These are phyloP conservation scores for Bimuria novae-zelandiae DNA, from an alignment of 2,329 filamentous ascomycete genomes.

Conservation along the genomic window DNA sequence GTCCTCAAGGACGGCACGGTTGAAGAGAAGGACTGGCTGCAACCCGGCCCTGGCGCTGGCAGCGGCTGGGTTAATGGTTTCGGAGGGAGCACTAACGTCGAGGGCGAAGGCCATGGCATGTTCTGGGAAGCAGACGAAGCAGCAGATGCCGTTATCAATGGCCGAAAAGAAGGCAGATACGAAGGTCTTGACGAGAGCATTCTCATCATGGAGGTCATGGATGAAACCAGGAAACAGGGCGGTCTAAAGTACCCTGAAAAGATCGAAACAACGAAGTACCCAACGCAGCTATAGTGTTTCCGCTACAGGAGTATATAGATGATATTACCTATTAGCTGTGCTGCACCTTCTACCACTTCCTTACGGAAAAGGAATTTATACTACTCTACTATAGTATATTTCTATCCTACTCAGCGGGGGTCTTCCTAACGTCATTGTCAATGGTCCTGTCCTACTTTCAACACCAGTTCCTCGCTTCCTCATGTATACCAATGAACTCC, in stretches of 20 bases:
- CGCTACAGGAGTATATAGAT: too few species aligned
- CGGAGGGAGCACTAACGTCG: conserved; percentile 49
- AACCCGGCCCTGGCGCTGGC: conserved; percentile 54
- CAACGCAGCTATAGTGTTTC: conserved; percentile 30
- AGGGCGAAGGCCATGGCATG: conserved; percentile 76
- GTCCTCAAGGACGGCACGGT: conserved; percentile 58
- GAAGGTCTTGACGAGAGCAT: conserved; percentile 74
- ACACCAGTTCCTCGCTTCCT: conserved; percentile 21
- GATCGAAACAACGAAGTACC: conserved; percentile 60
- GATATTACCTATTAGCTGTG: too few species aligned
- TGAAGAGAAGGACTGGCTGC: conserved; percentile 53
- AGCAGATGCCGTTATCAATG: conserved; percentile 74
- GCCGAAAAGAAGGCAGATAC: conserved; percentile 71
- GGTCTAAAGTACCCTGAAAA: conserved; percentile 66
- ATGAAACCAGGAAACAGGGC: conserved; percentile 67
- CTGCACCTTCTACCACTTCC: too few species aligned
- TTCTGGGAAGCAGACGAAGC: conserved; percentile 87
- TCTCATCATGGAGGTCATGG: conserved; percentile 82
- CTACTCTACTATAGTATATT: too few species aligned
- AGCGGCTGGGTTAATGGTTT: conserved; percentile 56
- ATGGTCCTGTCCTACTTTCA: conserved; percentile 18
- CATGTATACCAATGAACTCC: conserved; percentile 31
- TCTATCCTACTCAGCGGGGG: conserved; percentile 26
- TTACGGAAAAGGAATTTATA: too few species aligned
- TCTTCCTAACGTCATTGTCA: conserved; percentile 23